Evolutionary conservation across 306 rosid genomes (phyloP).

Genomic region (Rosa persica): DNA sequence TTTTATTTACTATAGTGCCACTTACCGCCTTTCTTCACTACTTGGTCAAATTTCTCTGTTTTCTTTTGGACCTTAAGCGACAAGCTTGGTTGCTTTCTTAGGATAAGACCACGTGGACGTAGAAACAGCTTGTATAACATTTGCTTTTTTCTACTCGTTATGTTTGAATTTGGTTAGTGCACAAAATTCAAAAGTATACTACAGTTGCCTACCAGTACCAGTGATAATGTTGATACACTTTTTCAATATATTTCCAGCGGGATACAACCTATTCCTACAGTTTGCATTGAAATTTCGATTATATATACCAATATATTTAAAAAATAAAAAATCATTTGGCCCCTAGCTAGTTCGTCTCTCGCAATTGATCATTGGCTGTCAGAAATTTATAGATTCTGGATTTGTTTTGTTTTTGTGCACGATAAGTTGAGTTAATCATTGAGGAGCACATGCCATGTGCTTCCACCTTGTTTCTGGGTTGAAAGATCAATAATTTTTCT

Average conservation of each 20-base stretch:
- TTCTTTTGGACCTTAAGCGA: not conserved
- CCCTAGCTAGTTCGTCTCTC: conserved; percentile 5
- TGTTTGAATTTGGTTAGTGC: not conserved
- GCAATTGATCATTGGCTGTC: conserved; percentile 27
- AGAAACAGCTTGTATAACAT: not conserved
- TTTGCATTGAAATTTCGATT: not conserved
- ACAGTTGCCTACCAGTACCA: not conserved
- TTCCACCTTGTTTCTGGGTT: not conserved
- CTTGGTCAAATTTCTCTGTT: not conserved
- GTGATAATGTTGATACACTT: not conserved
- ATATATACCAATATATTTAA: not conserved
- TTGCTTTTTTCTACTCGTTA: not conserved
- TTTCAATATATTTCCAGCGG: not conserved
- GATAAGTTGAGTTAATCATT: conserved; percentile 25
- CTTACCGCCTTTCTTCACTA: conserved; percentile 23
- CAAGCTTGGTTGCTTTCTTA: conserved; percentile 15
- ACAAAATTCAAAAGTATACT: not conserved
- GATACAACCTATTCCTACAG: not conserved
- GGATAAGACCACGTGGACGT: conserved; percentile 13
- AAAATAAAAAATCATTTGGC: not conserved
- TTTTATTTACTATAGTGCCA: conserved; percentile 23
- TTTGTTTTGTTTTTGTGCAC: conserved; percentile 35
- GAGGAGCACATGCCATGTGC: conserved; percentile 18
- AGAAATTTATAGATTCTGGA: conserved; percentile 38
- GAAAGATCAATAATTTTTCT: not conserved